A percentile compares a stretch with the other conserved stretches of the same genome.
Evolutionary conservation across 2,329 filamentous ascomycete species (phyloP).

Genomic region (Paracamarosporium sp.): DNA sequence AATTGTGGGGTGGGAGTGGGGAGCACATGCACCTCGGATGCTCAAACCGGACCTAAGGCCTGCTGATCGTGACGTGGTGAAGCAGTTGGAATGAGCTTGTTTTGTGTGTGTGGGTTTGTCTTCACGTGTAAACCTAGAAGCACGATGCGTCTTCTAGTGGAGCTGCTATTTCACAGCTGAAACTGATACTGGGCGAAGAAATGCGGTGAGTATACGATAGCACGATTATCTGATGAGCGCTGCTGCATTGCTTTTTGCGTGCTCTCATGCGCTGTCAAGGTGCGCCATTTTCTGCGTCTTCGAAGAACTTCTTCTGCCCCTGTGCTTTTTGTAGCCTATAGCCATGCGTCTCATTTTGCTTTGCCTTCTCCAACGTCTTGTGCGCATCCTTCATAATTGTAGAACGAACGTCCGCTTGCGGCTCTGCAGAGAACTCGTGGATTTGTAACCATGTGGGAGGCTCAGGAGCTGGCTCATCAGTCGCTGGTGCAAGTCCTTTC

Average conservation of each 20-base stretch:
- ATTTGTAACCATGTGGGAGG: conserved; percentile 34
- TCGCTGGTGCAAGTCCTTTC: conserved; percentile 33
- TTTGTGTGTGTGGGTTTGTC: too few relatives aligned
- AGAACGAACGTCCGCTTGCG: conserved; percentile 9
- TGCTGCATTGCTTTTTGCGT: not conserved
- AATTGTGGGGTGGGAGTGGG: not conserved
- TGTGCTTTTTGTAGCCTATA: conserved; percentile 22
- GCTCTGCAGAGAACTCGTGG: conserved; percentile 30
- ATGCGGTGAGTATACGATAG: not conserved
- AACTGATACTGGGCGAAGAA: not conserved
- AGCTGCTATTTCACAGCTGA: not conserved
- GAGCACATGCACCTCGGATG: not conserved
- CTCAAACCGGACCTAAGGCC: not conserved
- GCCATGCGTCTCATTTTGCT: conserved; percentile 21
- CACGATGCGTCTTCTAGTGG: not conserved
- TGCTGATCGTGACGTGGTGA: conserved; percentile 4
- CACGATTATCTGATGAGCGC: not conserved
- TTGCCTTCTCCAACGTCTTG: conserved; percentile 19
- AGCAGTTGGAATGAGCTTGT: not conserved
- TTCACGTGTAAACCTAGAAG: not conserved
- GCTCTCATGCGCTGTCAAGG: not conserved
- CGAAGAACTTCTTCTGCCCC: conserved; percentile 25
- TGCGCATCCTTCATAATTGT: conserved; percentile 12
- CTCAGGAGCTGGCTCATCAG: conserved; percentile 28
- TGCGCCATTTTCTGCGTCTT: conserved; percentile 11